Evolutionary conservation across 306 rosid genomes (phyloP), one percentile per base, ranked within the genome.

Genomic region (Sicyos edulis): DNA sequence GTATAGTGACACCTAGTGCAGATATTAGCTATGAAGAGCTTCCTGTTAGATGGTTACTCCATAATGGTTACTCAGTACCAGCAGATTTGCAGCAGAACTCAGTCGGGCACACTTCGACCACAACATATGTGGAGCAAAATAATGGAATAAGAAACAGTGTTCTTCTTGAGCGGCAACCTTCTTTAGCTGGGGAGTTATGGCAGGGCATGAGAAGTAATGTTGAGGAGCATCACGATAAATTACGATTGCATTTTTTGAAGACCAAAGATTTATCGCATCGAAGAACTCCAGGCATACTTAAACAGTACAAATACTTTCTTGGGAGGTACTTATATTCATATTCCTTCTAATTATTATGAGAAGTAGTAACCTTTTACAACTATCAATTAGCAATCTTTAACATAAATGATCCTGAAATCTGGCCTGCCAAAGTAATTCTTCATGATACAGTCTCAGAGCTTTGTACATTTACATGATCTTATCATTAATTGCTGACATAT

Each of bases 131-230:
- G 71, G 79, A 73, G 79, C 74, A 72, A 64, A 55, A 34, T 60
- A 17, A 75, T 68, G 90, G 79, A 72, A 76, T 75, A 53, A 62
- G 50, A 37, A 80, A 82, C 77, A 53, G 42, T 59, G 11, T 19
- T 76, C 82, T 40, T 76, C 75, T 76, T 58, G 80, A 26, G 21
- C 67, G 12, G 42, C 85, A 82, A 59, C 77, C 80, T 51, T 83
- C 99, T 50, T 87, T 93, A 73, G 89, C 88, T 10, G 92, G 91
- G 78, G 99, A 93, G 72, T 73, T 93, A 73, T 93, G 97, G 99
- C 90, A 89, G 75, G 99, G 86, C 71, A 76, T 91, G 76, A 87
- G 81, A 79, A 76, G 74, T 81, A 82, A 81, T 24, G 86, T 89
- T 78, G 89, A 85, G 75, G 65, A 87, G 72, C 84, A 60, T 52